These are phyloP conservation scores for Kwoniella botswanensis DNA, from an alignment of 768 basidiomycete genomes.

Conservation along the genomic window DNA sequence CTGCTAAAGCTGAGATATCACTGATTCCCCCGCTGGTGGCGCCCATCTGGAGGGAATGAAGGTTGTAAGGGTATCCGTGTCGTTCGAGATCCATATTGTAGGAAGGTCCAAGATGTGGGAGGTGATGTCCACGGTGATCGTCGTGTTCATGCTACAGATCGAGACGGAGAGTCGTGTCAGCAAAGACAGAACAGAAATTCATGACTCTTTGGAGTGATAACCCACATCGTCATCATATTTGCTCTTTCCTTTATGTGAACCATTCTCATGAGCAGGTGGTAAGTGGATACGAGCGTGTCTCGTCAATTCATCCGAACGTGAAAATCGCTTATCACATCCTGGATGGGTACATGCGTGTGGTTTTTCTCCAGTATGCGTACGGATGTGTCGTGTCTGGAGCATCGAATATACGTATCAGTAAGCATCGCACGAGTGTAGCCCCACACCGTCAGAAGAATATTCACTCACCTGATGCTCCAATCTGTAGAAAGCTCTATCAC, in stretches of 20 bases:
- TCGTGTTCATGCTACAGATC: slow-evolving; percentile 36
- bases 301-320: slow-evolving; percentile 96
- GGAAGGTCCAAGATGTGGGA: slow-evolving; percentile 48
- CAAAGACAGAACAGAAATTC: background rate
- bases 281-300: slow-evolving; percentile 90
- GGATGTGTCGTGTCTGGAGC: slow-evolving; percentile 88
- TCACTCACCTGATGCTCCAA: slow-evolving; percentile 87
- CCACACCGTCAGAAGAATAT: too few relatives aligned
- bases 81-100: slow-evolving; percentile 54
- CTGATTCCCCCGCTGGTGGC: slow-evolving; percentile 53
- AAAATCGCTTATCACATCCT: slow-evolving; percentile 97
- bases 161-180: background rate
- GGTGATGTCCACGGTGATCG: slow-evolving; percentile 33
- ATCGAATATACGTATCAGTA: background rate
- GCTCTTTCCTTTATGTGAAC: slow-evolving; percentile 53
- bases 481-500: slow-evolving; percentile 92
- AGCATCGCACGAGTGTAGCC: background rate
- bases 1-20: slow-evolving; percentile 61
- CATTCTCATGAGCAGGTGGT: slow-evolving; percentile 70
- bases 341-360: slow-evolving; percentile 90
- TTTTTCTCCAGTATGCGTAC: slow-evolving; percentile 98
- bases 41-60: slow-evolving; percentile 39
- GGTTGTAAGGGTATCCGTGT: slow-evolving; percentile 45
- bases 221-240: slow-evolving; percentile 68
- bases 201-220: slow-evolving; percentile 16